Evolutionary conservation across 768 basidiomycete species (phyloP).

Genomic region (Fomitopsis serialis): DNA sequence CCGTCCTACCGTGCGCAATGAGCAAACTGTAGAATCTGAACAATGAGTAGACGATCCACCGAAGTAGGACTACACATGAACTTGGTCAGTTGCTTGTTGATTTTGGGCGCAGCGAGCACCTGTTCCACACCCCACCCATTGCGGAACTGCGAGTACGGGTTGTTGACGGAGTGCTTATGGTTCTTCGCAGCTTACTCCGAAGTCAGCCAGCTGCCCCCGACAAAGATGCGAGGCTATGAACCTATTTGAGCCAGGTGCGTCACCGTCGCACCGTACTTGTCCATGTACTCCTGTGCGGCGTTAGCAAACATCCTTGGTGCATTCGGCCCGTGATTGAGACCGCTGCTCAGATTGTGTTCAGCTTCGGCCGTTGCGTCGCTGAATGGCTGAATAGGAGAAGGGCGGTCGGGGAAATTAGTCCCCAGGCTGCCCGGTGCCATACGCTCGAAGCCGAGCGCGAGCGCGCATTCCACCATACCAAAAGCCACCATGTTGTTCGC

Average conservation of each 20-base stretch:
- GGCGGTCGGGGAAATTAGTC: conserved; percentile 52
- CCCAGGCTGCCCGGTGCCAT: conserved; percentile 74
- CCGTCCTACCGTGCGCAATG: conserved; percentile 45
- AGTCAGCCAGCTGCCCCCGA: neutral
- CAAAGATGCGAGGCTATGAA: conserved; percentile 25
- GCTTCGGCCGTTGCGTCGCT: conserved; percentile 38
- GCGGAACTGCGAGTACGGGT: conserved; percentile 84
- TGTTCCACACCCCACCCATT: conserved; percentile 73
- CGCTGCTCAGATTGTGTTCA: conserved; percentile 38
- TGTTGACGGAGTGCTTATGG: conserved; percentile 74
- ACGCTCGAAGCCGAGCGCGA: conserved; percentile 85
- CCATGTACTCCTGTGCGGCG: conserved; percentile 69
- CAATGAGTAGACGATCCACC: conserved; percentile 26
- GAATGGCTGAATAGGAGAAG: conserved; percentile 44
- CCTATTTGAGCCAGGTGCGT: conserved; percentile 75
- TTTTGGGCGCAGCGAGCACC: conserved; percentile 58
- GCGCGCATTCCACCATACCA: conserved; percentile 64
- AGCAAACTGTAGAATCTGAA: neutral
- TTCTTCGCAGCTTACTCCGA: conserved; percentile 64
- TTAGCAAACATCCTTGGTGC: conserved; percentile 75
- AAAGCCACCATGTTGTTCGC: conserved; percentile 68
- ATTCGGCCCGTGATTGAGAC: conserved; percentile 61
- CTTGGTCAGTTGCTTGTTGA: conserved; percentile 71
- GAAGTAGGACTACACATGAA: conserved; percentile 88
- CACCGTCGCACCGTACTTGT: conserved; percentile 62